phyloP scores from a whole-genome alignment of 208 protist genomes.

The Trypanosoma conorhini region DNA sequence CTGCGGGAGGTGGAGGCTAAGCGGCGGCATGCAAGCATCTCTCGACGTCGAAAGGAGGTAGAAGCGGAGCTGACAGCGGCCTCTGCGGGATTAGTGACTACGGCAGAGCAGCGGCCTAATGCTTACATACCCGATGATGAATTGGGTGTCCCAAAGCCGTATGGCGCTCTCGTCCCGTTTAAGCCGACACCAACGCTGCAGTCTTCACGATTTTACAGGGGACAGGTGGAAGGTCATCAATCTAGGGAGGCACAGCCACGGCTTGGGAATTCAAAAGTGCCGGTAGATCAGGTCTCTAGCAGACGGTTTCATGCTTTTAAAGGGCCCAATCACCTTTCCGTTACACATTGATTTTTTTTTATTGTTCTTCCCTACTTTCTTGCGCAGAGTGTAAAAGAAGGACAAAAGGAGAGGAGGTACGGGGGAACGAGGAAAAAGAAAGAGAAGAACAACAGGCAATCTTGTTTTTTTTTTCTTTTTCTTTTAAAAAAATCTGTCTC shows the following conservation, averaged over 20 bases:
- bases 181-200: constrained; percentile 30
- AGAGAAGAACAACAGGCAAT: neutral
- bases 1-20: constrained; percentile 60
- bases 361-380: too few species aligned
- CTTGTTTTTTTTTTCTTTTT: neutral
- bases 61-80: constrained; percentile 23
- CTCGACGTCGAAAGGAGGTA: constrained; percentile 52
- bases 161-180: constrained; percentile 77
- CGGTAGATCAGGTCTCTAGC: constrained; percentile 3
- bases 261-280: neutral
- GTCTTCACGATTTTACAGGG: constrained; percentile 26
- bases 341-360: constrained; percentile 12
- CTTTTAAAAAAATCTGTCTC: neutral
- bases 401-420: neutral
- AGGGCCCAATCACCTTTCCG: constrained; percentile 9
- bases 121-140: constrained; percentile 91
- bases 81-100: constrained; percentile 46
- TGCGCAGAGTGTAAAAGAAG: neutral
- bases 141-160: constrained; percentile 87
- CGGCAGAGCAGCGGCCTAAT: constrained; percentile 80
- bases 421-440: neutral
- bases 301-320: neutral
- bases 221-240: constrained; percentile 18
- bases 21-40: constrained; percentile 54
- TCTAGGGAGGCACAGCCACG: neutral